Conservation (phyloP, 2,329 filamentous ascomycete genomes). For the Coniochaeta ligniaria region DNA sequence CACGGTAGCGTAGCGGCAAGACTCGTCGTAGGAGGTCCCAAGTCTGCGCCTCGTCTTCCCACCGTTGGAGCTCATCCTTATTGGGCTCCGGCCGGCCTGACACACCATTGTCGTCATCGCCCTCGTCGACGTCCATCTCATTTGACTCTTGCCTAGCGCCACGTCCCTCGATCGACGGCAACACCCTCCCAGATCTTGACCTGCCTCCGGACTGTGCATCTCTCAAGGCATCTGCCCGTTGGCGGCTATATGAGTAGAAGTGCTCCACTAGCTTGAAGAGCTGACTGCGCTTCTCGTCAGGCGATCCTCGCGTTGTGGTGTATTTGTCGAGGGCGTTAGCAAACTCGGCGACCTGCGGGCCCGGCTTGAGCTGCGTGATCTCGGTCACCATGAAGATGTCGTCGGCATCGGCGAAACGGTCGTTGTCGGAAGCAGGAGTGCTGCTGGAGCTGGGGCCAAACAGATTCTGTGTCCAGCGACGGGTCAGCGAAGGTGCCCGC, state of each 20-base stretch:
- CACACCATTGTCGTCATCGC: conserved; percentile 24
- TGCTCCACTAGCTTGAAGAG: conserved; percentile 61
- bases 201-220: neutral
- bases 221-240: conserved; percentile 31
- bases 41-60: conserved; percentile 80
- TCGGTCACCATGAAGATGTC: conserved; percentile 16
- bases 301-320: conserved; percentile 37
- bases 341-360: conserved; percentile 80
- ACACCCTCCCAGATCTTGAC: conserved; percentile 23
- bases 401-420: conserved; percentile 23
- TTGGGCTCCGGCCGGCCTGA: conserved; percentile 17
- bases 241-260: conserved; percentile 52
- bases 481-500: neutral
- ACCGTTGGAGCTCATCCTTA: conserved; percentile 45
- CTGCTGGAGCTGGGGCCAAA: neutral
- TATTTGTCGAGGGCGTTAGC: conserved; percentile 77
- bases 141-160: conserved; percentile 34
- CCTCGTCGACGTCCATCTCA: conserved; percentile 51
- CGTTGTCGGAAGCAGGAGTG: conserved; percentile 5
- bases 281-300: conserved; percentile 52
- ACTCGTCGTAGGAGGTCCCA: conserved; percentile 81
- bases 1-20: conserved; percentile 60
- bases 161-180: conserved; percentile 27
- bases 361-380: conserved; percentile 47
- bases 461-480: neutral